A percentile compares a stretch with the other conserved stretches of the same genome.
Conservation (phyloP, 2,329 filamentous ascomycete species). For the Achaetomium macrosporum region DNA sequence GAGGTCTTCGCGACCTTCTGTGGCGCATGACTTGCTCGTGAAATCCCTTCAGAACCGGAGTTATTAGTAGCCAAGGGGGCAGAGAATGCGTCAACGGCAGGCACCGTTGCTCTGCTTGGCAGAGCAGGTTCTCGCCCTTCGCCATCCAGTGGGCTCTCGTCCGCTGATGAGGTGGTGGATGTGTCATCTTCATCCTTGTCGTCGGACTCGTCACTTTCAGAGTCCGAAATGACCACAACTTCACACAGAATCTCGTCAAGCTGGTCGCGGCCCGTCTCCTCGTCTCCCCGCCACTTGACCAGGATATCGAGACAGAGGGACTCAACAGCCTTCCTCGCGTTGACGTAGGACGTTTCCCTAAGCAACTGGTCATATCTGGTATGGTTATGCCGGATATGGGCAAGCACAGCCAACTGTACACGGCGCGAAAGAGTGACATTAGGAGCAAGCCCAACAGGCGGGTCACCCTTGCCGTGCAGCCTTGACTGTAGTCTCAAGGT, state of each 20-base stretch:
- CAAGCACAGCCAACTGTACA: slow-evolving; percentile 59
- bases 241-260: slow-evolving; percentile 62
- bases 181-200: slow-evolving; percentile 31
- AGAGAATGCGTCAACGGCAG: neutral
- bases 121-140: neutral
- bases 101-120: neutral
- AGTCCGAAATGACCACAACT: slow-evolving; percentile 61
- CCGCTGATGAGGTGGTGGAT: slow-evolving; percentile 12
- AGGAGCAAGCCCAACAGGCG: slow-evolving; percentile 51
- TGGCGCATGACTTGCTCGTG: slow-evolving; percentile 6
- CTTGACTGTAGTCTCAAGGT: slow-evolving; percentile 9
- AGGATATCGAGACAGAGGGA: slow-evolving; percentile 57
- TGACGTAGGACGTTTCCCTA: slow-evolving; percentile 51
- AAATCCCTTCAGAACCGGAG: neutral
- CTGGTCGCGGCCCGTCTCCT: slow-evolving; percentile 62
- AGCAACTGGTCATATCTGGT: slow-evolving; percentile 60
- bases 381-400: slow-evolving; percentile 61
- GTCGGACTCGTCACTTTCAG: slow-evolving; percentile 37
- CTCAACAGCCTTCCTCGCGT: slow-evolving; percentile 57
- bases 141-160: neutral
- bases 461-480: slow-evolving; percentile 40
- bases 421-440: slow-evolving; percentile 54
- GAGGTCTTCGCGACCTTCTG: slow-evolving; percentile 17
- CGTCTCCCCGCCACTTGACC: slow-evolving; percentile 67
- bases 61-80: neutral